phyloP scores from a whole-genome alignment of 2,329 filamentous ascomycete genomes.

The Bisporella sp. region DNA sequence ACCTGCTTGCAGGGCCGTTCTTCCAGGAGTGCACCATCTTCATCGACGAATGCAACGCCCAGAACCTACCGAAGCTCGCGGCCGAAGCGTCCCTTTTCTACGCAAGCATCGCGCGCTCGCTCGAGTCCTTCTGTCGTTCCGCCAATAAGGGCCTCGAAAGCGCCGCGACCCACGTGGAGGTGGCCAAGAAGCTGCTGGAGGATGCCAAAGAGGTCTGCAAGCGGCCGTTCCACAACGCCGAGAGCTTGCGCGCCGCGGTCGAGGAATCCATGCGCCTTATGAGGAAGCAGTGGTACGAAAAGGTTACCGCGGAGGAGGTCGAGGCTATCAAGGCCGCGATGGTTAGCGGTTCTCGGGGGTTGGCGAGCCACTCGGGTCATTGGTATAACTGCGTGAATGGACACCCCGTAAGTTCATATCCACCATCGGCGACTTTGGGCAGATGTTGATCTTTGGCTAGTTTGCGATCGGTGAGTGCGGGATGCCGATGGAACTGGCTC shows the following conservation, averaged over 20 bases:
- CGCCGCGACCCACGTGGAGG: slow-evolving; percentile 7
- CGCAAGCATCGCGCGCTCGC: slow-evolving; percentile 23
- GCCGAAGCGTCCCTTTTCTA: slow-evolving; percentile 31
- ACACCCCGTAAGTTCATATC: slow-evolving; percentile 28
- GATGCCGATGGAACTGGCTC: slow-evolving; percentile 48
- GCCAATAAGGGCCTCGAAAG: slow-evolving; percentile 1
- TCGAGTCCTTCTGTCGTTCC: slow-evolving; percentile 14
- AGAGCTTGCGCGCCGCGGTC: slow-evolving; percentile 21
- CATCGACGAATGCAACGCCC: slow-evolving; percentile 22
- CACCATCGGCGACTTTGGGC: neutral
- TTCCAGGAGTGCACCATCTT: slow-evolving; percentile 24
- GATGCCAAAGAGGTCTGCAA: slow-evolving; percentile 27
- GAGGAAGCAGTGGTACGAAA: slow-evolving; percentile 30
- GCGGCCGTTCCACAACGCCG: slow-evolving; percentile 24
- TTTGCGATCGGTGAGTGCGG: slow-evolving; percentile 62
- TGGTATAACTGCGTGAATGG: slow-evolving; percentile 54
- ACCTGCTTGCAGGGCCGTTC: slow-evolving; percentile 12
- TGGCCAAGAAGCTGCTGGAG: slow-evolving; percentile 22
- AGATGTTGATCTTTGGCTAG: slow-evolving; percentile 2
- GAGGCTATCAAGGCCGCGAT: slow-evolving; percentile 39
- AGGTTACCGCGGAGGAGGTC: slow-evolving; percentile 35
- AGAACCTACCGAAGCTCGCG: slow-evolving; percentile 31
- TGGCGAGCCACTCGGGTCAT: slow-evolving; percentile 42
- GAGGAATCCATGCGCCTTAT: slow-evolving; percentile 25
- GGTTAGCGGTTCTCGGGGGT: slow-evolving; percentile 33